phyloP scores from a whole-genome alignment of 2,329 filamentous ascomycete species.

The Clonostachys rosea region DNA sequence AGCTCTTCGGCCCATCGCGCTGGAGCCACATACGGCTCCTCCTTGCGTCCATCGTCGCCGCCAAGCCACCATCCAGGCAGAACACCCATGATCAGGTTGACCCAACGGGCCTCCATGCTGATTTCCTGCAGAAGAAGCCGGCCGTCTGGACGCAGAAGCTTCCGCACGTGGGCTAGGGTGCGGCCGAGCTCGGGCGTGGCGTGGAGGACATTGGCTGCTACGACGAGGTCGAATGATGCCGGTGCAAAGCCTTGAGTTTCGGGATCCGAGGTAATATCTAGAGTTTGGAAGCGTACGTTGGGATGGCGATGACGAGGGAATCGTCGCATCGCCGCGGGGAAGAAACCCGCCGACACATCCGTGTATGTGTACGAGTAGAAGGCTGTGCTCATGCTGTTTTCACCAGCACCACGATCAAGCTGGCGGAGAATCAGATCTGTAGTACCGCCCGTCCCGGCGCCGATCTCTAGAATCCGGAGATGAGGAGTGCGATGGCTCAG shows the following conservation, averaged over 20 bases:
- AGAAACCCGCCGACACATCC: constrained; percentile 20
- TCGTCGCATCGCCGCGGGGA: constrained; percentile 9
- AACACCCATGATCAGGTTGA: not conserved
- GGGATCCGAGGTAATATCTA: constrained; percentile 23
- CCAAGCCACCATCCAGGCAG: constrained; percentile 29
- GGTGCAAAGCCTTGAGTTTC: constrained; percentile 17
- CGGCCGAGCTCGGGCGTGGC: constrained; percentile 13
- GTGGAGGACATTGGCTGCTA: constrained; percentile 20
- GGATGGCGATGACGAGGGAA: not conserved
- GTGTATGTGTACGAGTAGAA: constrained; percentile 17
- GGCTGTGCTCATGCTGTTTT: not conserved
- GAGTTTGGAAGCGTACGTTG: constrained; percentile 13
- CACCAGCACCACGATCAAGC: not conserved
- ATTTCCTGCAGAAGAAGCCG: constrained; percentile 8
- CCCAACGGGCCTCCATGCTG: not conserved
- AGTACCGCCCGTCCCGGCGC: constrained; percentile 22
- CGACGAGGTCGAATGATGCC: constrained; percentile 16
- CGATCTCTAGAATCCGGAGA: constrained; percentile 17
- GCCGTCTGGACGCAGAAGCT: constrained; percentile 14
- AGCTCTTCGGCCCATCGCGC: constrained; percentile 18
- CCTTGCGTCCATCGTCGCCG: constrained; percentile 12
- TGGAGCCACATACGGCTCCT: constrained; percentile 14
- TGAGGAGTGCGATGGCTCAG: too few relatives aligned
- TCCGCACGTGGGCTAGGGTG: constrained; percentile 12
- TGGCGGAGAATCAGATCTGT: constrained; percentile 10